Evolutionary conservation across 2,329 filamentous ascomycete genomes (phyloP), one percentile per base, ranked within the genome.

Genomic region (Stemphylium lycopersici): DNA sequence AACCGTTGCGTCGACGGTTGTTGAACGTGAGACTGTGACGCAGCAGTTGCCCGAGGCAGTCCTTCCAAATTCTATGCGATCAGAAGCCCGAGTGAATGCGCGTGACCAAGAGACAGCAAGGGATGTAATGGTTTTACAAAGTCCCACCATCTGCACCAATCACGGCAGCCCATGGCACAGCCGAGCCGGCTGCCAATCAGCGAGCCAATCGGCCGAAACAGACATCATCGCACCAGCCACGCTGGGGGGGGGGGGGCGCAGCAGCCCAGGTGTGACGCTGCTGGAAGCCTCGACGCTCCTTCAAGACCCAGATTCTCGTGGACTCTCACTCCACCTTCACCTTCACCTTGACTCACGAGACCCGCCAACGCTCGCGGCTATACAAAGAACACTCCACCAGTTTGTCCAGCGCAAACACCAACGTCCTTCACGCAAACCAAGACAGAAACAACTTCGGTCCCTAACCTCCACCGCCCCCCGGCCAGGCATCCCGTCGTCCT

Each of bases 261-360:
- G 68, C 49, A 39, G 50, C 39, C 15, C 37, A 33, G 41, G 54
- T 56, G 64, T 63, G 61, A 66, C 60, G 61, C 58, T 52, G 49
- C 43, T 44, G 55, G 42, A 47, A 47, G 38, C 46, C 37, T 41
- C 49, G 34, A 51, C 47, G 52, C 52, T 52, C 58, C 49, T 56
- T 48, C 53, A 53, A 48, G 52, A 58, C 58, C 63, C 46, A 62
- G 59, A 53, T 53, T 52, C 42, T 69, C 66, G 65, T n/a, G n/a
- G n/a, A n/a, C n/a, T n/a, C 62, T 62, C 63, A 62, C 41, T 69
- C 66, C 65, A n/a, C n/a, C 62, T 62, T 62, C 63, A 67, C 65
- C 61, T 56, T 58, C 59, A 44, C 43, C 41, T 56, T 51, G 48
- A 36, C 55, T 71, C 69, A 73, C 65, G 63, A 57, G 65, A 68